A percentile compares a stretch with the other conserved stretches of the same genome.
phyloP scores from a whole-genome alignment of 345 rosid species.

The Barbarea vulgaris region DNA sequence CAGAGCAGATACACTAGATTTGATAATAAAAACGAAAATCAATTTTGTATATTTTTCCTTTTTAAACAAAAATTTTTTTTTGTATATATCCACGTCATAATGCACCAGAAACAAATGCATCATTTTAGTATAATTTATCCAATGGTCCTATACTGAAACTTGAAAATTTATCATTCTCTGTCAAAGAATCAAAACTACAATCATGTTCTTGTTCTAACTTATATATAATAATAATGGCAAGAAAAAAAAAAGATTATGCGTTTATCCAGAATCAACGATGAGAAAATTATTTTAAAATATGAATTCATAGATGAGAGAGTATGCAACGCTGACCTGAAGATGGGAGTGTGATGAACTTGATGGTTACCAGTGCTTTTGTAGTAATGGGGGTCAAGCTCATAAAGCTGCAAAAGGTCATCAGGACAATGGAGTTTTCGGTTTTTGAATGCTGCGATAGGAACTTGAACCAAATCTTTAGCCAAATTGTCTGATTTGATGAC shows the following conservation, averaged over 20 bases:
- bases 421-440: conserved; percentile 67
- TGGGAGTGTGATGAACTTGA: conserved; percentile 64
- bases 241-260: neutral
- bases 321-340: conserved; percentile 55
- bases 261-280: conserved; percentile 8
- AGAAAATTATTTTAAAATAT: neutral
- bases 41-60: neutral
- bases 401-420: conserved; percentile 49
- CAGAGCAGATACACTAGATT: conserved; percentile 22
- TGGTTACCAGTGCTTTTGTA: conserved; percentile 61
- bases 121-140: neutral
- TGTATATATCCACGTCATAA: conserved; percentile 27
- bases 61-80: too few species aligned
- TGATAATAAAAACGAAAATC: neutral
- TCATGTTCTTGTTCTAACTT: neutral
- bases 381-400: conserved; percentile 61
- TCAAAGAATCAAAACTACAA: conserved; percentile 10
- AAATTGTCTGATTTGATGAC: conserved; percentile 62
- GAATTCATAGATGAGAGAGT: conserved; percentile 5
- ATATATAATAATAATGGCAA: neutral
- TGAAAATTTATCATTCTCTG: neutral
- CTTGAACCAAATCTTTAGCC: conserved; percentile 60
- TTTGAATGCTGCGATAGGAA: conserved; percentile 56
- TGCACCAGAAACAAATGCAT: conserved; percentile 18
- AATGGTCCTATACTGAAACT: neutral